A percentile compares a stretch with the other conserved stretches of the same genome.
Evolutionary conservation across 2,329 filamentous ascomycete species (phyloP).

Genomic region (Ambrosiella beaveri): DNA sequence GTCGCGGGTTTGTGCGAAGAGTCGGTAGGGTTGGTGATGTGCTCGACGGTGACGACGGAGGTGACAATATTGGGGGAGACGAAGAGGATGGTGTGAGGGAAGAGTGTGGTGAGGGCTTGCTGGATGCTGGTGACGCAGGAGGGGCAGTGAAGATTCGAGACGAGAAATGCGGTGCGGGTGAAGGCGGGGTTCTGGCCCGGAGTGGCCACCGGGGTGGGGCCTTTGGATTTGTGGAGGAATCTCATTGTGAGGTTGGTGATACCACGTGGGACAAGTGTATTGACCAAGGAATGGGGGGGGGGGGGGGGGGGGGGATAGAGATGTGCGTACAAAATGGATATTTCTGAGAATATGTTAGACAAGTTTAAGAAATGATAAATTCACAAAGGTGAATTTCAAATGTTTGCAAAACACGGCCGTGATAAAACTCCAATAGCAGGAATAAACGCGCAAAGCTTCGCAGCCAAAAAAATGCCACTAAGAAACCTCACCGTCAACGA

Average conservation of each 20-base stretch:
- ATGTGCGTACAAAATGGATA: neutral
- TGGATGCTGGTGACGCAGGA: conserved; percentile 54
- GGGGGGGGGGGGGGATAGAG: too few relatives aligned
- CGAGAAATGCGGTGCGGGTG: conserved; percentile 26
- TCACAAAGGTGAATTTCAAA: neutral
- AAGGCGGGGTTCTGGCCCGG: neutral
- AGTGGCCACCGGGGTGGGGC: neutral
- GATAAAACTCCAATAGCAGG: neutral
- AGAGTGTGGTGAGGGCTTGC: conserved; percentile 33
- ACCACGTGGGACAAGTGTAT: too few relatives aligned
- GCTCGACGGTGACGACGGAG: conserved; percentile 47
- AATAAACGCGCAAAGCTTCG: neutral
- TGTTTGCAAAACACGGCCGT: neutral
- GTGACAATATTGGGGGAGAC: conserved; percentile 56
- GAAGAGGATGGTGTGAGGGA: conserved; percentile 30
- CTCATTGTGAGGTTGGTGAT: too few relatives aligned
- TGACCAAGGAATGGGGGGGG: too few relatives aligned
- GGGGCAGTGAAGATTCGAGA: conserved; percentile 63
- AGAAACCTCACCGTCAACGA: too few relatives aligned
- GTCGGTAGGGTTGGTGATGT: conserved; percentile 25
- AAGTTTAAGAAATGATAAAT: neutral
- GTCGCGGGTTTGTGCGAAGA: conserved; percentile 18
- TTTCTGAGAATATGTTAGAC: neutral
- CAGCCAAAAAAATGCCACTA: neutral
- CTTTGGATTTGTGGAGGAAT: too few relatives aligned